Percentiles rank a stretch among this genome's conserved stretches.
Conservation (phyloP, 2,329 filamentous ascomycete species). For the Cytospora schulzeri region DNA sequence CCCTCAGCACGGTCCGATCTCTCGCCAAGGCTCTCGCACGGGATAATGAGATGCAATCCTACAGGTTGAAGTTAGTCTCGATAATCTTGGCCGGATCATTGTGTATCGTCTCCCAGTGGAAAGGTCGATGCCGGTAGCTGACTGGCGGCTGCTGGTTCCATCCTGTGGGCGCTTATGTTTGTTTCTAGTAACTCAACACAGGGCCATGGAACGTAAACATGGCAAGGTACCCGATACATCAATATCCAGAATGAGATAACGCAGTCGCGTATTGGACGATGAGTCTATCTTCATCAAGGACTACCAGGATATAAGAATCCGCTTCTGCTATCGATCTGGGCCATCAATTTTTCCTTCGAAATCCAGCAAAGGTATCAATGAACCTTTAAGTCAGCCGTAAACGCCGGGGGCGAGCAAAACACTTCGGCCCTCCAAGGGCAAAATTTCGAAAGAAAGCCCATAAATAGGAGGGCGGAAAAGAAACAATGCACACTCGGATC, state of each 20-base stretch:
- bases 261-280: background rate
- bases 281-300: background rate
- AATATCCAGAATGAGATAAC: background rate
- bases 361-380: slow-evolving; percentile 33
- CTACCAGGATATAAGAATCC: slow-evolving; percentile 2
- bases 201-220: too few species aligned
- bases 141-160: background rate
- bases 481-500: slow-evolving; percentile 8
- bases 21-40: background rate
- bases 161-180: background rate
- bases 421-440: background rate
- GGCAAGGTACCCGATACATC: background rate
- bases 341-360: background rate
- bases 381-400: slow-evolving; percentile 25
- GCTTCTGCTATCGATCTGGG: slow-evolving; percentile 12
- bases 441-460: slow-evolving; percentile 1
- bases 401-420: slow-evolving; percentile 21
- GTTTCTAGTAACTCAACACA: too few species aligned
- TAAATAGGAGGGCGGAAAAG: slow-evolving; percentile 3
- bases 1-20: background rate
- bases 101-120: background rate
- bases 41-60: background rate
- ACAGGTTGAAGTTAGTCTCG: background rate
- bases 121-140: background rate
- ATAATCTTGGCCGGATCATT: background rate